These are phyloP conservation scores for Trypanosoma caninum DNA, from an alignment of 208 protist genomes.

Conservation along the genomic window DNA sequence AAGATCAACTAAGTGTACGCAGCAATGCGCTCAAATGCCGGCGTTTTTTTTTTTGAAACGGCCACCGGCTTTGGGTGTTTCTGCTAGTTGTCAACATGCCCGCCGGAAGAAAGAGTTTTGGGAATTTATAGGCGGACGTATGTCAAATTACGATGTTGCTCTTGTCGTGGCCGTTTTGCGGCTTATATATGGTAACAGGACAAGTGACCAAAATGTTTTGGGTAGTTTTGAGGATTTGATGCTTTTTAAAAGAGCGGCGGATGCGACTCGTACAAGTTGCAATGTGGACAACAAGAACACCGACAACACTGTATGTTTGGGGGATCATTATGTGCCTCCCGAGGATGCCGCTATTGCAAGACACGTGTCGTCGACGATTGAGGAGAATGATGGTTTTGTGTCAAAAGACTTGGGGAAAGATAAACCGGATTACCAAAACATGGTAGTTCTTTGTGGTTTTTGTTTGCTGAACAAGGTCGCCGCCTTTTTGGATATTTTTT, in stretches of 20 bases:
- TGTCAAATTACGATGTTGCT: slow-evolving; percentile 9
- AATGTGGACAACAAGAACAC: slow-evolving; percentile 18
- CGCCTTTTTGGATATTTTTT: slow-evolving; percentile 11
- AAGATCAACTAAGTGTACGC: too few species aligned
- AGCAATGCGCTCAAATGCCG: too few species aligned
- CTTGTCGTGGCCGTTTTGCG: slow-evolving; percentile 6
- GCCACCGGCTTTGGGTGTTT: too few species aligned
- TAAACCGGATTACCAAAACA: not conserved
- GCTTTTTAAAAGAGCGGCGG: not conserved
- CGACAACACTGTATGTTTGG: not conserved
- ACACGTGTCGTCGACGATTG: not conserved
- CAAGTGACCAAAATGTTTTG: not conserved
- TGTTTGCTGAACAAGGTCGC: slow-evolving; percentile 9
- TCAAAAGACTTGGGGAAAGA: not conserved
- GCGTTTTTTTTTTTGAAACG: too few species aligned
- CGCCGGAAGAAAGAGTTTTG: slow-evolving; percentile 22
- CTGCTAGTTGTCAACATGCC: too few species aligned
- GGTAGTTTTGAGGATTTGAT: not conserved
- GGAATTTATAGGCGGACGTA: slow-evolving; percentile 6
- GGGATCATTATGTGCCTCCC: not conserved
- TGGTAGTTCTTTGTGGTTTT: not conserved
- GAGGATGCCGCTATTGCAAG: not conserved
- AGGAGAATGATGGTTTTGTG: slow-evolving; percentile 12
- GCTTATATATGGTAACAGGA: slow-evolving; percentile 5
- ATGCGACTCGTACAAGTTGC: not conserved